Evolutionary conservation across 75 land plant species (phyloP).

Genomic region (Selaginella tamariscina): DNA sequence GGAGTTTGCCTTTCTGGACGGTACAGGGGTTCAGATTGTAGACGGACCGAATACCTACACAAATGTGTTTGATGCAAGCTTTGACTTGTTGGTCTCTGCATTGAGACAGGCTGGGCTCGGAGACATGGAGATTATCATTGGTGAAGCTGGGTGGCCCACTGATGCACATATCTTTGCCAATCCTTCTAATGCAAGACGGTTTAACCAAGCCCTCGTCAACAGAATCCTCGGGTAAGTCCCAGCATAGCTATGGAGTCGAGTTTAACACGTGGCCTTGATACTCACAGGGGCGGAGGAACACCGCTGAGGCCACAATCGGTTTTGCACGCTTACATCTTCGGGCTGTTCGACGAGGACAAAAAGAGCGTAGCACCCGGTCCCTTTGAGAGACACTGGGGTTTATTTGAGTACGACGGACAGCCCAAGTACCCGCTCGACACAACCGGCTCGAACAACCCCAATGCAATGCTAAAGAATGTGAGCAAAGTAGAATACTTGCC

Average conservation of each 20-base stretch:
- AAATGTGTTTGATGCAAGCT: conserved; percentile 61
- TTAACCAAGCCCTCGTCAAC: conserved; percentile 39
- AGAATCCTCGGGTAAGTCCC: background rate
- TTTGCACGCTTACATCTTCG: conserved; percentile 42
- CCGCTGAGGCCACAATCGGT: conserved; percentile 32
- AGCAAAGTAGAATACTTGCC: background rate
- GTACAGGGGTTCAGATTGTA: conserved; percentile 16
- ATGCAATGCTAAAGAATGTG: background rate
- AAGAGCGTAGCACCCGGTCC: conserved; percentile 56
- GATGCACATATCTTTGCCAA: conserved; percentile 51
- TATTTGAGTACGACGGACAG: conserved; percentile 48
- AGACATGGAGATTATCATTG: conserved; percentile 38
- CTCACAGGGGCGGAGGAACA: conserved; percentile 38
- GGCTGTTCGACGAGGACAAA: conserved; percentile 52
- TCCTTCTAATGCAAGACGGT: conserved; percentile 27
- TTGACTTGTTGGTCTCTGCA: conserved; percentile 46
- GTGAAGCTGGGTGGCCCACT: conserved; percentile 78
- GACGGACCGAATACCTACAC: conserved; percentile 41
- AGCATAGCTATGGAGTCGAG: background rate
- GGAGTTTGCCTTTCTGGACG: conserved; percentile 57
- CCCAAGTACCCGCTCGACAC: conserved; percentile 46
- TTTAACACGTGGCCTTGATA: conserved; percentile 16
- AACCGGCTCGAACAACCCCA: conserved; percentile 12
- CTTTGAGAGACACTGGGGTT: conserved; percentile 79
- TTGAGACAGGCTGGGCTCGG: conserved; percentile 41